phyloP scores from a whole-genome alignment of 768 basidiomycete species.

The Suillus plorans region DNA sequence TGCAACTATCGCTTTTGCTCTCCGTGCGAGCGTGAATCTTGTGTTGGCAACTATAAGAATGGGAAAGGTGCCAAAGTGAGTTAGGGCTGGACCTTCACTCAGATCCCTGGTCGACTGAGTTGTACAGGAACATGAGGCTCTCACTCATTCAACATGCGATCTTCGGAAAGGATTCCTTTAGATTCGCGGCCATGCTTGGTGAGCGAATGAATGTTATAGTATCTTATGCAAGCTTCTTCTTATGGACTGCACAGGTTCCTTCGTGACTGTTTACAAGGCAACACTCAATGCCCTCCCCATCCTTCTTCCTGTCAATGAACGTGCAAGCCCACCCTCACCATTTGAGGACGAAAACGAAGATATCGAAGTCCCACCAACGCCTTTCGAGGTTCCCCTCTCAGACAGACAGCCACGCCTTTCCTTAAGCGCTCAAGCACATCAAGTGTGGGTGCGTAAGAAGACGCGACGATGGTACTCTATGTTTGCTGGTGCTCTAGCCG shows the following conservation, averaged over 20 bases:
- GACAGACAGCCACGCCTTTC: conserved; percentile 53
- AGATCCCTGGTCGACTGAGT: background rate
- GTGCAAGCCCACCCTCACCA: conserved; percentile 23
- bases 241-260: conserved; percentile 49
- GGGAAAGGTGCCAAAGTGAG: conserved; percentile 62
- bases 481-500: conserved; percentile 74
- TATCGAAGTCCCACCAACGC: conserved; percentile 8
- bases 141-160: conserved; percentile 76
- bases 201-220: conserved; percentile 13
- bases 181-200: conserved; percentile 91
- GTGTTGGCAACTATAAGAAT: conserved; percentile 76
- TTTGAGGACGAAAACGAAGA: conserved; percentile 32
- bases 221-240: background rate
- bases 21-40: conserved; percentile 82
- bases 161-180: conserved; percentile 77
- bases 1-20: conserved; percentile 73
- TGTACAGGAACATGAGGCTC: conserved; percentile 57
- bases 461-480: conserved; percentile 79
- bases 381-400: conserved; percentile 20
- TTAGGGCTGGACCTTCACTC: background rate
- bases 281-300: conserved; percentile 78
- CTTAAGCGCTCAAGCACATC: conserved; percentile 60
- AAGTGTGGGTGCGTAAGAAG: conserved; percentile 61
- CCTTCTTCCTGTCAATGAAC: conserved; percentile 47
- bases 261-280: conserved; percentile 76